A percentile compares a stretch with the other conserved stretches of the same genome.
phyloP scores from a whole-genome alignment of 805 yeast species.

The Peterozyma xylosa region DNA sequence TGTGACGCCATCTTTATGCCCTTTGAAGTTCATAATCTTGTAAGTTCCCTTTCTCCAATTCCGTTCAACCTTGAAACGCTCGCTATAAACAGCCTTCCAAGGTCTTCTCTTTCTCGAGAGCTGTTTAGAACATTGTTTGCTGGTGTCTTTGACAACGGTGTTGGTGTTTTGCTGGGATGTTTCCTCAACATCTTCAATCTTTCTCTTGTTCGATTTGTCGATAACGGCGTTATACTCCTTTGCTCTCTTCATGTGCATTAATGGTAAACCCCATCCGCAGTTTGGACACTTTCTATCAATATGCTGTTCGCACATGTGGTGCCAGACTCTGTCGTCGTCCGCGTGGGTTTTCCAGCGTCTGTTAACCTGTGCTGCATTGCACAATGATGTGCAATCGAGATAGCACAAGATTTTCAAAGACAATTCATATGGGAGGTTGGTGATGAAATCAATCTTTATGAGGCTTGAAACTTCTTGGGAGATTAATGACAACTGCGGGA shows the following conservation, averaged over 20 bases:
- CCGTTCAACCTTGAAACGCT: constrained; percentile 82
- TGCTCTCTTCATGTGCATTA: constrained; percentile 80
- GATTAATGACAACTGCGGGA: constrained; percentile 86
- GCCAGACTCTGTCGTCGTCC: constrained; percentile 97
- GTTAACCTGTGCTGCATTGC: constrained; percentile 90
- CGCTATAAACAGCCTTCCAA: constrained; percentile 93
- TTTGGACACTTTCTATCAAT: constrained; percentile 95
- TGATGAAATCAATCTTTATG: constrained; percentile 82
- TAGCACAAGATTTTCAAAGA: constrained; percentile 81
- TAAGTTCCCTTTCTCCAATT: constrained; percentile 90
- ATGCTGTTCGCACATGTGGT: constrained; percentile 96
- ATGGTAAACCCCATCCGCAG: constrained; percentile 98
- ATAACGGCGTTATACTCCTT: constrained; percentile 29
- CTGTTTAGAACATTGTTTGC: not conserved
- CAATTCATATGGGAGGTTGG: constrained; percentile 79
- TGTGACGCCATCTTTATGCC: constrained; percentile 86
- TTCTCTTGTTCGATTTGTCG: constrained; percentile 16
- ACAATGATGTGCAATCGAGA: constrained; percentile 86
- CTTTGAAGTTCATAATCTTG: constrained; percentile 55
- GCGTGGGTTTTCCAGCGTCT: constrained; percentile 83
- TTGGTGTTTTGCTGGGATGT: constrained; percentile 10
- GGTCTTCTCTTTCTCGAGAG: constrained; percentile 52
- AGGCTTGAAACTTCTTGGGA: constrained; percentile 72
- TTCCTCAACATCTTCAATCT: constrained; percentile 16
- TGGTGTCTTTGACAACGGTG: constrained; percentile 4